phyloP scores from a whole-genome alignment of 768 basidiomycete genomes.

The Chalciporus sphaerocephalus region DNA sequence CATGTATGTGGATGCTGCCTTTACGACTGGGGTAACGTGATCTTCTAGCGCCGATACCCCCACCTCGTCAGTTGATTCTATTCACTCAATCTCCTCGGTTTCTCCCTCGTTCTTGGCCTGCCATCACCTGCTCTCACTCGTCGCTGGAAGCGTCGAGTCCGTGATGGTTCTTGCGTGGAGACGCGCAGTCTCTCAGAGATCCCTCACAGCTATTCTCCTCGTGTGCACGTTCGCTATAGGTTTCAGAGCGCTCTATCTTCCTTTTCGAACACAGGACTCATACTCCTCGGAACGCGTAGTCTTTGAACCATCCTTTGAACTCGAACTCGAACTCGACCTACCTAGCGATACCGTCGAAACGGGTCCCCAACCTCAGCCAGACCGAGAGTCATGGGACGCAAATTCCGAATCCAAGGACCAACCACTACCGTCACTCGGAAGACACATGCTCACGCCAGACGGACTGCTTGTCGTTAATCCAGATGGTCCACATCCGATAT shows the following conservation, averaged over 20 bases:
- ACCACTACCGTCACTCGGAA: conserved; percentile 2
- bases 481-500: conserved; percentile 40
- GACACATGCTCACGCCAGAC: conserved; percentile 23
- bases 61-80: too few species aligned
- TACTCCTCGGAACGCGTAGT: not conserved
- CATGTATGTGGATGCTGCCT: too few species aligned
- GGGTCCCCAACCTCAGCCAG: not conserved
- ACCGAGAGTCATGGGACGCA: not conserved
- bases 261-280: not conserved
- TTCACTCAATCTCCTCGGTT: too few species aligned
- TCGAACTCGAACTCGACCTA: not conserved
- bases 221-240: not conserved
- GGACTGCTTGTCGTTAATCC: conserved; percentile 35
- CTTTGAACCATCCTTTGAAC: not conserved
- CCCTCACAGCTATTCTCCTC: not conserved
- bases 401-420: not conserved
- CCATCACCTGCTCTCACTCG: not conserved
- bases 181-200: not conserved
- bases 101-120: too few species aligned
- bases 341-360: not conserved
- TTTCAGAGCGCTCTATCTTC: not conserved
- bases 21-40: too few species aligned
- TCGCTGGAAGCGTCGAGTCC: too few species aligned
- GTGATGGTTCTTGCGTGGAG: not conserved
- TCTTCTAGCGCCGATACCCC: too few species aligned